phyloP scores from a whole-genome alignment of 2,329 filamentous ascomycete genomes.

The Rhytidhysteron rufulum region DNA sequence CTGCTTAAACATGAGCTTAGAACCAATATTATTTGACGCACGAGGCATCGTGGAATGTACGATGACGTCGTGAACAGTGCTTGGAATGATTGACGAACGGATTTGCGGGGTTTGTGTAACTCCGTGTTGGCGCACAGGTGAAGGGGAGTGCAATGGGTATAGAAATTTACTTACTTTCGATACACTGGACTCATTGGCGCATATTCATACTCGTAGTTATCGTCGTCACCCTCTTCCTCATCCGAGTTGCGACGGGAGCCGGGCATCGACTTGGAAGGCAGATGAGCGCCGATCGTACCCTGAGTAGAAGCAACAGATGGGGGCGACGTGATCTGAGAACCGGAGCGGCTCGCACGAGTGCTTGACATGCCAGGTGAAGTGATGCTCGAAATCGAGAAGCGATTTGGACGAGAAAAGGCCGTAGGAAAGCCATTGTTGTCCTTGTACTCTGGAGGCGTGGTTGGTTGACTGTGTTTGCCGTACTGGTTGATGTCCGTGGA shows the following conservation, averaged over 20 bases:
- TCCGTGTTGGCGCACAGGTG: background rate
- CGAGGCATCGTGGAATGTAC: constrained; percentile 17
- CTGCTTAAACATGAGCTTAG: constrained; percentile 43
- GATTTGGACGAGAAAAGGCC: constrained; percentile 77
- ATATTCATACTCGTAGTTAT: constrained; percentile 72
- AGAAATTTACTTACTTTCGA: constrained; percentile 30
- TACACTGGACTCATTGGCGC: constrained; percentile 28
- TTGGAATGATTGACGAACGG: background rate
- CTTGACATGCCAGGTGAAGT: constrained; percentile 66
- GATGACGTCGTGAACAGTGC: constrained; percentile 3
- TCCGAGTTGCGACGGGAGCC: constrained; percentile 83
- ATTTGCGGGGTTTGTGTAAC: constrained; percentile 14
- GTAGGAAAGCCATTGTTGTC: constrained; percentile 74
- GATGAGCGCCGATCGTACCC: constrained; percentile 47
- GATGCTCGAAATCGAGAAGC: constrained; percentile 85
- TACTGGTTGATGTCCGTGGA: constrained; percentile 66
- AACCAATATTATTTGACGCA: constrained; percentile 9
- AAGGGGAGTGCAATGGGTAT: constrained; percentile 5
- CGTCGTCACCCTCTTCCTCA: constrained; percentile 79
- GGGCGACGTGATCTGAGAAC: constrained; percentile 77
- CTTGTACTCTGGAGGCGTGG: constrained; percentile 89
- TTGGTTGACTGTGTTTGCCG: constrained; percentile 88
- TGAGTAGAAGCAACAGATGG: constrained; percentile 56
- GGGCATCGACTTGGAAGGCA: constrained; percentile 82
- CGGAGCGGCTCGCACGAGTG: constrained; percentile 69